Percentiles rank a stretch among this genome's conserved stretches.
Evolutionary conservation across 495 filamentous ascomycete genomes (phyloP).

Genomic region (Cairneyella variabilis): DNA sequence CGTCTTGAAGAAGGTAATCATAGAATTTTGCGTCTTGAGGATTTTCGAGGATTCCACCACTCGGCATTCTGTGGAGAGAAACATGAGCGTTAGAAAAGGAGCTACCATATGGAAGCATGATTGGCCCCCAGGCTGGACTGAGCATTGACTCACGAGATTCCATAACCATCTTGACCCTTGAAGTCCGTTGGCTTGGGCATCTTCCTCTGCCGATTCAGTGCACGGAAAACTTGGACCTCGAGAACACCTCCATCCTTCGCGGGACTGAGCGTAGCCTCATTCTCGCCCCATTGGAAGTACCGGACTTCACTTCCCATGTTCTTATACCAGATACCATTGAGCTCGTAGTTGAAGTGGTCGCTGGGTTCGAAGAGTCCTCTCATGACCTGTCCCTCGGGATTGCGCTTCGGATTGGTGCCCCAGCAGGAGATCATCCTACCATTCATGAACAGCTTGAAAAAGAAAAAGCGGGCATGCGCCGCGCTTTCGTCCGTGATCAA

Average conservation of each 20-base stretch:
- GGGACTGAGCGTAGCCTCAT: constrained; percentile 19
- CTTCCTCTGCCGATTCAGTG: constrained; percentile 31
- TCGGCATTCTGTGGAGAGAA: constrained; percentile 35
- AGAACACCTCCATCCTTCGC: constrained; percentile 50
- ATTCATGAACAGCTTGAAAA: constrained; percentile 51
- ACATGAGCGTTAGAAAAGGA: constrained; percentile 11
- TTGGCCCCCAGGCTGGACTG: background rate
- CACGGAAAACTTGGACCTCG: constrained; percentile 46
- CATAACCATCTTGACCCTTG: constrained; percentile 29
- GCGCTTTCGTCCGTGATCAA: constrained; percentile 32
- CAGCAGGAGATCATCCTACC: constrained; percentile 40
- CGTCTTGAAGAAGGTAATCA: constrained; percentile 41
- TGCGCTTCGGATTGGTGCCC: constrained; percentile 36
- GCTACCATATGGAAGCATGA: background rate
- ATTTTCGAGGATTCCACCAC: constrained; percentile 42
- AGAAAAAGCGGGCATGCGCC: constrained; percentile 33
- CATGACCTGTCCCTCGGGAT: constrained; percentile 32
- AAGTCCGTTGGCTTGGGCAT: constrained; percentile 33
- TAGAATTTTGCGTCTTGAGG: constrained; percentile 44
- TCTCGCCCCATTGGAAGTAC: constrained; percentile 20
- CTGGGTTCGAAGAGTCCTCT: constrained; percentile 41
- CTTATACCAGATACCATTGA: constrained; percentile 22
- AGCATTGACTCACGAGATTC: constrained; percentile 38
- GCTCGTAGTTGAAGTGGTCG: constrained; percentile 17
- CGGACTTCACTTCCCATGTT: constrained; percentile 22